These are phyloP conservation scores for Blastobotrys capitulatus DNA, from an alignment of 1,139 yeast species.

Conservation along the genomic window DNA sequence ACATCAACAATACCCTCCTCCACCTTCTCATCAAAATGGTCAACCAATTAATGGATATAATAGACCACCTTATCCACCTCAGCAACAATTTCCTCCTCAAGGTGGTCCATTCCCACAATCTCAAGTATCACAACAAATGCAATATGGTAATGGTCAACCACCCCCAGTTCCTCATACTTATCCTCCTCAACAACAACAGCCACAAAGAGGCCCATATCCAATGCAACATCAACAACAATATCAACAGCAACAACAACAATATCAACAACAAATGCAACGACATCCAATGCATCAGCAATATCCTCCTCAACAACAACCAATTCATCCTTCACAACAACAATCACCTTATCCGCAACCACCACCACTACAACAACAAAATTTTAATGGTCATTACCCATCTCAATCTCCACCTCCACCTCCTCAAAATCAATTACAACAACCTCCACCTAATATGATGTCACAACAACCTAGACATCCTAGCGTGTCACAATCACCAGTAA, in stretches of 20 bases:
- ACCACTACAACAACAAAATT: slow-evolving; percentile 7
- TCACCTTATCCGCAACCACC: slow-evolving; percentile 2
- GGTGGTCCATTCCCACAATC: too few species aligned
- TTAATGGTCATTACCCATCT: too few species aligned
- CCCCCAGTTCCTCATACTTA: not conserved
- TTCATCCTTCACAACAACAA: not conserved
- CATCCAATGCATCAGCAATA: not conserved
- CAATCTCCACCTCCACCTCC: too few species aligned
- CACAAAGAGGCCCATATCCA: not conserved
- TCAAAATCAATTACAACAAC: too few species aligned
- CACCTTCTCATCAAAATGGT: slow-evolving; percentile 1
- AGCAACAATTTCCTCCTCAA: slow-evolving; percentile 3
- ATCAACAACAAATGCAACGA: not conserved
- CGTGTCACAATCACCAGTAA: too few species aligned
- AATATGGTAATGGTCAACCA: not conserved
- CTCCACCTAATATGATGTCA: too few species aligned
- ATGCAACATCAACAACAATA: slow-evolving; percentile 2
- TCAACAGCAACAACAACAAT: not conserved
- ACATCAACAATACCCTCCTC: not conserved
- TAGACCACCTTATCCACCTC: not conserved
- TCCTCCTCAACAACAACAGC: slow-evolving; percentile 4
- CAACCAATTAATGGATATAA: not conserved
- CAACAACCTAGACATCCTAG: too few species aligned
- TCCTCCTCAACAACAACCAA: not conserved
- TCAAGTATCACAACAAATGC: not conserved